phyloP scores from a whole-genome alignment of 2,329 filamentous ascomycete species.

The Davidsoniella virescens region DNA sequence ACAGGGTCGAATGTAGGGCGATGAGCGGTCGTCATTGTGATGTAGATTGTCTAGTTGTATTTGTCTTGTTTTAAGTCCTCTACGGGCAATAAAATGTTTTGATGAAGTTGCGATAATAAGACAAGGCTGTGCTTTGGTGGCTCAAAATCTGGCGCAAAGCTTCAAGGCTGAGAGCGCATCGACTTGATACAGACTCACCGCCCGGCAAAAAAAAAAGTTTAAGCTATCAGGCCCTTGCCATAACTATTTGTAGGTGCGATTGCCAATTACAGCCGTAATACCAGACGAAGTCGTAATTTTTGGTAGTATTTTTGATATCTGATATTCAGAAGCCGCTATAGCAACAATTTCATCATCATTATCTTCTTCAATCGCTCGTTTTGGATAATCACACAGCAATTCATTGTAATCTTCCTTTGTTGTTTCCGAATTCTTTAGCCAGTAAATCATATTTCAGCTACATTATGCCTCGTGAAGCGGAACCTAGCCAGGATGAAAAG shows the following conservation, averaged over 20 bases:
- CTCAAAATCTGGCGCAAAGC: not conserved
- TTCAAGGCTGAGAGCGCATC: not conserved
- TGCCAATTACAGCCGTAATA: not conserved
- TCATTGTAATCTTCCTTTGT: not conserved
- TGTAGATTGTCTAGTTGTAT: not conserved
- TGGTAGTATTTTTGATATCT: not conserved
- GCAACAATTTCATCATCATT: not conserved
- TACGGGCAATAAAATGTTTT: not conserved
- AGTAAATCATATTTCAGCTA: constrained; percentile 7
- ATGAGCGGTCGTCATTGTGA: constrained; percentile 47
- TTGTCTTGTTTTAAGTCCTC: not conserved
- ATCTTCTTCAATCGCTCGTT: too few relatives aligned
- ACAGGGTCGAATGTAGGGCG: constrained; percentile 95
- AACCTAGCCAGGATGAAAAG: constrained; percentile 78
- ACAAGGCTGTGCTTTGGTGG: not conserved
- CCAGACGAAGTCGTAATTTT: not conserved
- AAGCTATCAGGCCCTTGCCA: constrained; percentile 1
- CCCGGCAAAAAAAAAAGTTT: constrained; percentile 28
- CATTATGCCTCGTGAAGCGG: constrained; percentile 79
- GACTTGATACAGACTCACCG: constrained; percentile 25
- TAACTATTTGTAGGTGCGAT: constrained; percentile 7
- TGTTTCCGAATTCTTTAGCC: not conserved
- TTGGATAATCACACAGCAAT: too few relatives aligned
- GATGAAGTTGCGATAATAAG: not conserved
- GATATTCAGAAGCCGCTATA: not conserved